phyloP scores from a whole-genome alignment of 179 eudicot species.

The Vitellaria paradoxa region DNA sequence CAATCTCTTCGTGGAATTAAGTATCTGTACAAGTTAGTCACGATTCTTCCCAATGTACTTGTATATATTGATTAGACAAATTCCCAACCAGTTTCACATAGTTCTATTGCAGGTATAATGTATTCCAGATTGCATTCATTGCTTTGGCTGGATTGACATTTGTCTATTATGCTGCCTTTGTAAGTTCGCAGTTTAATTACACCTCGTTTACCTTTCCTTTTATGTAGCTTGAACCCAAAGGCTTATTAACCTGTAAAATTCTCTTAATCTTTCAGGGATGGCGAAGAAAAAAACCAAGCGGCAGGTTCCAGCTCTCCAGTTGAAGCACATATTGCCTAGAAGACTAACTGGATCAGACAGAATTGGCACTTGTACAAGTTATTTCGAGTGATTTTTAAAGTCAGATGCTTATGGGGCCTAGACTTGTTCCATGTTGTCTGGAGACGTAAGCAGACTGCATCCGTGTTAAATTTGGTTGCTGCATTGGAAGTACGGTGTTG shows the following conservation, averaged over 20 bases:
- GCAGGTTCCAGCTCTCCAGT: constrained; percentile 71
- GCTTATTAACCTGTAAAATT: not conserved
- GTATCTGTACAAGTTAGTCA: constrained; percentile 87
- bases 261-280: constrained; percentile 55
- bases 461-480: not conserved
- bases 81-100: not conserved
- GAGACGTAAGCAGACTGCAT: not conserved
- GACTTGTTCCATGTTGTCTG: not conserved
- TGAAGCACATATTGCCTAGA: constrained; percentile 24
- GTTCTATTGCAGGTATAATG: constrained; percentile 69
- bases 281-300: constrained; percentile 78
- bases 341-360: constrained; percentile 1
- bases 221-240: not conserved
- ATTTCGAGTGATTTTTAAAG: not conserved
- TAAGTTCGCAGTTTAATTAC: not conserved
- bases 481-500: not conserved
- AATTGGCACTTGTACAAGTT: not conserved
- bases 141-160: not conserved
- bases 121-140: constrained; percentile 23
- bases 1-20: constrained; percentile 98
- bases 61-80: too few relatives aligned
- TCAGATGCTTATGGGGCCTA: not conserved
- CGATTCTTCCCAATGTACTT: not conserved
- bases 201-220: not conserved
- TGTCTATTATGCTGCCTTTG: not conserved